Evolutionary conservation across 805 yeast genomes (phyloP).

Genomic region (Lipomyces chichibuensis): DNA sequence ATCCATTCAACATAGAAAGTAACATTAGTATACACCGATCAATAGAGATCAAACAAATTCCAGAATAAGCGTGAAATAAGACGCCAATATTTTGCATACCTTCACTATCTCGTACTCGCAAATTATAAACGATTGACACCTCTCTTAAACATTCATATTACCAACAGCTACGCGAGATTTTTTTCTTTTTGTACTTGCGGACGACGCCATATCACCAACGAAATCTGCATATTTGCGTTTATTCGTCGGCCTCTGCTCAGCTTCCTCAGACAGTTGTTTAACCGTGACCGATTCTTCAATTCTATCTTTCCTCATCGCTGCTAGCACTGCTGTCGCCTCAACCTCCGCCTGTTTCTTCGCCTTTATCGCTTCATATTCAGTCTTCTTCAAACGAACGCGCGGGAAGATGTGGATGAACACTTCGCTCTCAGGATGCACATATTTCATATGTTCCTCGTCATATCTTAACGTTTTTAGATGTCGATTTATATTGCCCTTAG

Average conservation of each 20-base stretch:
- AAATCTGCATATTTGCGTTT: background rate
- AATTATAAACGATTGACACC: background rate
- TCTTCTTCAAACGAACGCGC: slow-evolving; percentile 5
- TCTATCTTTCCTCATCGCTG: background rate
- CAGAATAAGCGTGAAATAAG: background rate
- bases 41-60: background rate
- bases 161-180: background rate
- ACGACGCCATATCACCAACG: background rate
- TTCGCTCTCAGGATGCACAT: slow-evolving; percentile 23
- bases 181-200: background rate
- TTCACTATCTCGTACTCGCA: no score
- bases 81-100: no score
- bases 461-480: slow-evolving; percentile 23
- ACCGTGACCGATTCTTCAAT: background rate
- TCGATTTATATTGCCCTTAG: slow-evolving; percentile 31
- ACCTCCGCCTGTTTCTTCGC: slow-evolving; percentile 1
- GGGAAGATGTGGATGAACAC: slow-evolving; percentile 24
- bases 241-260: background rate
- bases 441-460: slow-evolving; percentile 22
- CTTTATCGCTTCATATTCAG: background rate
- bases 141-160: background rate
- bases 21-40: background rate
- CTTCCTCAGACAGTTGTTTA: background rate
- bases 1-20: background rate
- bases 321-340: background rate